These are phyloP conservation scores for Solanum paucissectum DNA, from an alignment of 257 asterid genomes.

Conservation along the genomic window DNA sequence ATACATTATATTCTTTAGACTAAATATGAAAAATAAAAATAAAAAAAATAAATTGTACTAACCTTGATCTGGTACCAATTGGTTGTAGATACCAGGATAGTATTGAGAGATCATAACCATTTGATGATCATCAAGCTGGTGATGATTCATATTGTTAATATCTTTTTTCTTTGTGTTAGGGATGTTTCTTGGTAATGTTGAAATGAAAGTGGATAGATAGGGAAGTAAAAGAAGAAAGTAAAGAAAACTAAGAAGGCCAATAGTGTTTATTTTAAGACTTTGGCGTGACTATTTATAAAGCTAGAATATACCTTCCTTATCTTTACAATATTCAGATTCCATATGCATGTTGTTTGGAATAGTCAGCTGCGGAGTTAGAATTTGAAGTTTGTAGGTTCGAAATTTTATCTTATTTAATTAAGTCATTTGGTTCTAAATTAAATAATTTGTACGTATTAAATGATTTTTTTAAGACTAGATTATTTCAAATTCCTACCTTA, in stretches of 20 bases:
- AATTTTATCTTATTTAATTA: not conserved
- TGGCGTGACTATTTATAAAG: not conserved
- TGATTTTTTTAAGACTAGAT: not conserved
- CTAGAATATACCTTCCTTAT: not conserved
- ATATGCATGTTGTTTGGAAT: not conserved
- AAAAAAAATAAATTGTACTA: not conserved
- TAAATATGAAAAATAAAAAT: no score
- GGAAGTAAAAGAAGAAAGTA: not conserved
- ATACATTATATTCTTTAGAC: no score
- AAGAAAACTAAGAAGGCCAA: not conserved
- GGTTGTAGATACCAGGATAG: slow-evolving; percentile 20
- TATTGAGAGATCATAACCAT: slow-evolving; percentile 38
- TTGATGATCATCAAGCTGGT: slow-evolving; percentile 25
- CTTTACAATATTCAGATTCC: not conserved
- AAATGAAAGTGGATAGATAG: not conserved
- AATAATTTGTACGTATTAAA: not conserved
- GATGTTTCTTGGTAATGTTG: not conserved
- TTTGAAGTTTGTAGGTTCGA: not conserved
- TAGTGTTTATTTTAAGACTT: not conserved
- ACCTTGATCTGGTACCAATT: slow-evolving; percentile 29
- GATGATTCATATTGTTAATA: slow-evolving; percentile 9
- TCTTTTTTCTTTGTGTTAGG: not conserved
- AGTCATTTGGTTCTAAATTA: not conserved
- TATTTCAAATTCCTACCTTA: rapidly evolving
- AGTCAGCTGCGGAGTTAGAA: not conserved